Percentiles rank a stretch among this genome's conserved stretches.
Conservation (phyloP, 2,329 filamentous ascomycete genomes). For the Penicillium capsulatum region DNA sequence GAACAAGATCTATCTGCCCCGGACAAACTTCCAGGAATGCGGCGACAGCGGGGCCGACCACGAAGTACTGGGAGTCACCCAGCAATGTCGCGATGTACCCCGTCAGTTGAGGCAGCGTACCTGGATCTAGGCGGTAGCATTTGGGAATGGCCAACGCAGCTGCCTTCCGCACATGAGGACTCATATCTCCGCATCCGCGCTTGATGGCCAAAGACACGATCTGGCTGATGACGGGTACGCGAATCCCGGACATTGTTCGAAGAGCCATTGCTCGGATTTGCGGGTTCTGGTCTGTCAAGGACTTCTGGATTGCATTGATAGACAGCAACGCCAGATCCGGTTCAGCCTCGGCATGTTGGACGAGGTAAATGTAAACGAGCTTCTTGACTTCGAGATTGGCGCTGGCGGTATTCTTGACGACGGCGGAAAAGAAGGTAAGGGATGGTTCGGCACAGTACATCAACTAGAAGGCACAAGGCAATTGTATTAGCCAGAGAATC, state of each 20-base stretch:
- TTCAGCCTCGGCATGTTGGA: constrained; percentile 93
- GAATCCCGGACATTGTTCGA: constrained; percentile 93
- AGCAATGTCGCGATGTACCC: constrained; percentile 76
- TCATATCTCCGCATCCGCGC: constrained; percentile 89
- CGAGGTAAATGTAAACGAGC: constrained; percentile 95
- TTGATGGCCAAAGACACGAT: constrained; percentile 96
- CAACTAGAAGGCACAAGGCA: constrained; percentile 58
- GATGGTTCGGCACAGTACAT: constrained; percentile 90
- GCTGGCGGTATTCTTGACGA: constrained; percentile 96
- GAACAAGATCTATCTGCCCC: constrained; percentile 79
- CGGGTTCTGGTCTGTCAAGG: constrained; percentile 84
- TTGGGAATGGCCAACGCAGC: constrained; percentile 93
- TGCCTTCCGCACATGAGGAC: constrained; percentile 84
- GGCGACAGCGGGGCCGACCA: constrained; percentile 87
- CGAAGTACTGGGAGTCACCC: constrained; percentile 90
- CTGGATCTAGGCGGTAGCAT: constrained; percentile 86
- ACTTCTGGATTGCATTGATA: constrained; percentile 99
- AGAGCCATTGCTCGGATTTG: constrained; percentile 87
- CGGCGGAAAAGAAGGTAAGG: constrained; percentile 89
- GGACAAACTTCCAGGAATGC: constrained; percentile 89
- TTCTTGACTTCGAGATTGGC: constrained; percentile 95
- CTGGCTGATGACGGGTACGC: constrained; percentile 96
- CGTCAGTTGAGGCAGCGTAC: constrained; percentile 74
- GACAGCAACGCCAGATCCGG: constrained; percentile 92
- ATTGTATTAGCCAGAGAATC: constrained; percentile 14